Base-by-base conservation (phyloP, 225 moss, liverwort and hornwort genomes). In the Climacium dendroides region DNA sequence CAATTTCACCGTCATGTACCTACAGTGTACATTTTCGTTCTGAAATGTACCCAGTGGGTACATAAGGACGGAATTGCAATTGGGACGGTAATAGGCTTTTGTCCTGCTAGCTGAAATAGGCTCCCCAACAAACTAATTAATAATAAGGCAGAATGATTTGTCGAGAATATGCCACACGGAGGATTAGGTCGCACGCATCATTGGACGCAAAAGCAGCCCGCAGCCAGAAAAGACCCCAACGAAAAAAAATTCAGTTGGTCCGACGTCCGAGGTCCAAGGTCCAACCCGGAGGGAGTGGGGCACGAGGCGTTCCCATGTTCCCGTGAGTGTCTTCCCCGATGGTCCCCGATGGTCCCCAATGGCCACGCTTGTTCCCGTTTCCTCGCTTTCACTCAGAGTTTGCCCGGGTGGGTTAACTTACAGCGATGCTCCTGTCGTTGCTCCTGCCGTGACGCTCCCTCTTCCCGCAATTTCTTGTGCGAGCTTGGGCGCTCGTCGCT, bases 41-140 rank as follows among this genome's bases (percentile, higher is more conserved):
- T 19, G 1, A 19, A 74, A 74, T 74, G 74, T 74, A 11, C 0
- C 2, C 1, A 0, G 1, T 11, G 2, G 4, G 4, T 7, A 74
- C 7, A 19, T 30, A 19, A 39, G 1, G 48, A 48, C 12, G 1
- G 12, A 48, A 48, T 74, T 72, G 18, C 2, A 0, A 45, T 2
- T 10, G 2, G 18, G 4, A 0, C 3, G 0, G 13, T 13, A 39
- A 39, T 39, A 37, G 9, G 10, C 16, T 6, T 17, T 10, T 17
- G 10, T 28, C 15, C 5, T 17, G 8, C 4, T 30, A 7, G 5
- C 17, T 64, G 64, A n/a, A n/a, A n/a, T n/a, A n/a, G n/a, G n/a
- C n/a, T 67, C 23, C 12, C 67, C 15, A 35, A n/a, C 65, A 19
- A 59, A 37, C 67, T 4, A 72, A 29, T n/a, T n/a, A n/a, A n/a